Conservation (phyloP, 1,139 yeast genomes). For the Candida sanyaensis region DNA sequence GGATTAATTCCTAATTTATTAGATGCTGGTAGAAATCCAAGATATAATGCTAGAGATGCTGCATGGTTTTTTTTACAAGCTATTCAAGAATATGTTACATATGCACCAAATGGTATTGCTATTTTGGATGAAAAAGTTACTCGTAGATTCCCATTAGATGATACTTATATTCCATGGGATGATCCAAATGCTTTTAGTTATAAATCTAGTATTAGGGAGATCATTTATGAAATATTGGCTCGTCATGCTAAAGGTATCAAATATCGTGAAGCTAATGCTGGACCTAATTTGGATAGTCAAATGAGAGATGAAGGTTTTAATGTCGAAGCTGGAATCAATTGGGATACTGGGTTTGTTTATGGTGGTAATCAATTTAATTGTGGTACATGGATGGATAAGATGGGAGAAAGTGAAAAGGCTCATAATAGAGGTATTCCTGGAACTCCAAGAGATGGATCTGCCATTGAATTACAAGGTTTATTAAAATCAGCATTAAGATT, state of each 20-base stretch:
- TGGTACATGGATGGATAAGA: conserved; percentile 99
- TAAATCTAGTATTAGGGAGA: conserved; percentile 68
- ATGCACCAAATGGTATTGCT: conserved; percentile 68
- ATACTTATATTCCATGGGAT: conserved; percentile 67
- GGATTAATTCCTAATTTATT: conserved; percentile 92
- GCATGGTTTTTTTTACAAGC: conserved; percentile 93
- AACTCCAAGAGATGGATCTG: conserved; percentile 97
- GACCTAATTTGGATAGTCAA: conserved; percentile 81
- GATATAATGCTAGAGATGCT: conserved; percentile 96
- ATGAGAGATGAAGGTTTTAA: conserved; percentile 94
- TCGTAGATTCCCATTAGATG: conserved; percentile 90
- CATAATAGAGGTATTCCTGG: conserved; percentile 91
- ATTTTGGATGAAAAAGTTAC: conserved; percentile 72
- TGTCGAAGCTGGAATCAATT: conserved; percentile 77
- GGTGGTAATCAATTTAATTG: conserved; percentile 95
- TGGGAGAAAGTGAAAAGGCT: conserved; percentile 92
- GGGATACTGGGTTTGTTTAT: conserved; percentile 83
- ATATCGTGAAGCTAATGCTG: conserved; percentile 96
- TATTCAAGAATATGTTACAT: conserved; percentile 73
- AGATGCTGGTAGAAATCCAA: conserved; percentile 91
- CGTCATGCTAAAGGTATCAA: conserved; percentile 89
- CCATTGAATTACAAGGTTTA: conserved; percentile 87
- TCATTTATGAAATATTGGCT: conserved; percentile 75
- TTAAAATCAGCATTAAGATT: conserved; percentile 82
- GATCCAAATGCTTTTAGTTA: conserved; percentile 77